phyloP scores from a whole-genome alignment of 2,329 filamentous ascomycete genomes.

The Beauveria rudraprayagi region DNA sequence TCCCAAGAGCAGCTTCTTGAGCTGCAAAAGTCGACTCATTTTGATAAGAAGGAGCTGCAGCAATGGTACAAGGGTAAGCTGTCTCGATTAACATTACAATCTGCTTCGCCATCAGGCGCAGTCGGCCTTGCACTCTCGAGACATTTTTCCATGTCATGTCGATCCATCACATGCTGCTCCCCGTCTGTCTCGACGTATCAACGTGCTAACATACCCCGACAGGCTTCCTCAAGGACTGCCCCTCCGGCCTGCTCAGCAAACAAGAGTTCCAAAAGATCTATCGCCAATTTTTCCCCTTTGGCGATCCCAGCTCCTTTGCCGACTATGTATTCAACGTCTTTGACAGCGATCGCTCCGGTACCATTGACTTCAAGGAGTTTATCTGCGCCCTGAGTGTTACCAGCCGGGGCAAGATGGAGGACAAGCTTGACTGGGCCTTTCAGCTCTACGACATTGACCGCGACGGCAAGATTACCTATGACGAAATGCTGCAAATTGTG shows the following conservation, averaged over 20 bases:
- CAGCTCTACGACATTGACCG: constrained; percentile 99
- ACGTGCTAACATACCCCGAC: neutral
- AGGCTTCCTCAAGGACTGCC: constrained; percentile 98
- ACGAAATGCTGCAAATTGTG: constrained; percentile 98
- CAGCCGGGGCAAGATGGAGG: constrained; percentile 96
- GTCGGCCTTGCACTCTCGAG: too few species aligned
- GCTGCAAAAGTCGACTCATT: constrained; percentile 93
- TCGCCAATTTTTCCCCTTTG: constrained; percentile 98
- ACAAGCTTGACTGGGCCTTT: constrained; percentile 99
- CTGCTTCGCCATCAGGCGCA: too few species aligned
- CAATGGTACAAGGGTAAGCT: constrained; percentile 97
- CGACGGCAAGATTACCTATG: constrained; percentile 97
- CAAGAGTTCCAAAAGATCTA: constrained; percentile 99
- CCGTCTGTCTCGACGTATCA: neutral
- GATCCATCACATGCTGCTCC: too few species aligned
- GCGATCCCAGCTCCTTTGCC: constrained; percentile 92
- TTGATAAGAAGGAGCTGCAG: constrained; percentile 98
- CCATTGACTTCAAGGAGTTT: constrained; percentile 99
- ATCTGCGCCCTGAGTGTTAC: constrained; percentile 97
- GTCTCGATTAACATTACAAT: neutral
- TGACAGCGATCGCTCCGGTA: constrained; percentile 92
- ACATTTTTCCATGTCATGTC: too few species aligned
- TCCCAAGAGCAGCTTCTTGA: constrained; percentile 92
- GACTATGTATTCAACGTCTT: constrained; percentile 99
- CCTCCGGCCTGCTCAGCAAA: constrained; percentile 92